Evolutionary conservation across 31 red algal genomes (phyloP).

Genomic region (Odonthalia washingtoniensis): DNA sequence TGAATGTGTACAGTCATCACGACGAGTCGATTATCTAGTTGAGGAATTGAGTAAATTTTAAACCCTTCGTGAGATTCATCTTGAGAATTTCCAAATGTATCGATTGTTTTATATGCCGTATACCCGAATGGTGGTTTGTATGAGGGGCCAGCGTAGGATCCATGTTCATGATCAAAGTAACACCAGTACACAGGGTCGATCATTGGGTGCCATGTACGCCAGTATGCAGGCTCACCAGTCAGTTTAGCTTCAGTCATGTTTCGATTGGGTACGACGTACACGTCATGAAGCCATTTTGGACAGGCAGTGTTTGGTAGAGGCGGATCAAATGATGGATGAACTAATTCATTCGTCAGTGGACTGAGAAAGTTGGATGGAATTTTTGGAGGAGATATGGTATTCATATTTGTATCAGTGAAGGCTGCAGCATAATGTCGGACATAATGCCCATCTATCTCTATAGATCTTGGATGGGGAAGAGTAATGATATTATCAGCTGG

Average conservation of each 20-base stretch:
- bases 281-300: slow-evolving; percentile 56
- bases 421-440: not conserved
- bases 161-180: slow-evolving; percentile 64
- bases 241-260: not conserved
- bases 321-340: not conserved
- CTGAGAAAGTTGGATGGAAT: not conserved
- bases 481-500: not conserved
- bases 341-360: not conserved
- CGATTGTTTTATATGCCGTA: slow-evolving; percentile 56
- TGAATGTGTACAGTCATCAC: slow-evolving; percentile 37
- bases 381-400: not conserved
- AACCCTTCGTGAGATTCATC: slow-evolving; percentile 62
- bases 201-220: slow-evolving; percentile 59
- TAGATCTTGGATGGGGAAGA: not conserved
- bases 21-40: not conserved
- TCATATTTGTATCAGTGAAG: not conserved
- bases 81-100: slow-evolving; percentile 30
- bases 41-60: slow-evolving; percentile 44
- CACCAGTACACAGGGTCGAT: slow-evolving; percentile 70
- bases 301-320: slow-evolving; percentile 29
- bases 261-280: slow-evolving; percentile 15
- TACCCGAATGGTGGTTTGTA: slow-evolving; percentile 50
- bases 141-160: slow-evolving; percentile 44
- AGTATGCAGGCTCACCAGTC: not conserved
- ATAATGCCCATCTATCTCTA: not conserved